Evolutionary conservation across 441 rosid species (phyloP).

Genomic region (Erodium chrysanthum): DNA sequence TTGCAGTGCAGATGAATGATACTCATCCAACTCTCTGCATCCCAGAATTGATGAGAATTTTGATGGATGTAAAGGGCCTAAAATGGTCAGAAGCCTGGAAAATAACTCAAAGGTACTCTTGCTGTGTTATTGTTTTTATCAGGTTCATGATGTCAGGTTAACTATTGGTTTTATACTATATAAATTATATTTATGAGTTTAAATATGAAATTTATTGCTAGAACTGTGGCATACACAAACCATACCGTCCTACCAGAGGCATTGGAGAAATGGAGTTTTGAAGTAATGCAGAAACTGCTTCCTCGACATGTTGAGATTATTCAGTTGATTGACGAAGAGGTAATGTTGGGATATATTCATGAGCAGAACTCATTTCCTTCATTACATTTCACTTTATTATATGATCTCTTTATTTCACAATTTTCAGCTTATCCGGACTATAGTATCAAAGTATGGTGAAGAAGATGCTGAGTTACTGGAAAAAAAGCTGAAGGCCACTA

Average conservation of each 20-base stretch:
- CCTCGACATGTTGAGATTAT: constrained; percentile 90
- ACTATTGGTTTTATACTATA: background rate
- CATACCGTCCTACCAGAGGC: constrained; percentile 97
- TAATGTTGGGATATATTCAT: constrained; percentile 25
- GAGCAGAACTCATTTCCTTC: background rate
- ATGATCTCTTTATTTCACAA: background rate
- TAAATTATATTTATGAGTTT: background rate
- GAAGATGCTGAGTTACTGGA: constrained; percentile 47
- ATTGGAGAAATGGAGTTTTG: constrained; percentile 94
- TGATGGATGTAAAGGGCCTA: constrained; percentile 46
- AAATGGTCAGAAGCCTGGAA: constrained; percentile 63
- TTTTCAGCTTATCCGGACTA: constrained; percentile 53
- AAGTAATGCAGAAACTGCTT: constrained; percentile 69
- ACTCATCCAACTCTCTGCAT: constrained; percentile 72
- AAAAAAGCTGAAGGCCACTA: constrained; percentile 69
- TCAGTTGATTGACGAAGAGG: constrained; percentile 91
- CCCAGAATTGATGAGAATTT: constrained; percentile 51
- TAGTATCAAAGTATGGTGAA: constrained; percentile 62
- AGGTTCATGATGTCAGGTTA: background rate
- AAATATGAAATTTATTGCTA: constrained; percentile 12
- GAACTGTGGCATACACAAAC: constrained; percentile 94
- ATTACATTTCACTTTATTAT: background rate
- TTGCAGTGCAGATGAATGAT: constrained; percentile 90
- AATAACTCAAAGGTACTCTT: constrained; percentile 44
- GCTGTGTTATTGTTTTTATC: background rate